phyloP scores from a whole-genome alignment of 441 rosid genomes.

The Gossypium davidsonii region DNA sequence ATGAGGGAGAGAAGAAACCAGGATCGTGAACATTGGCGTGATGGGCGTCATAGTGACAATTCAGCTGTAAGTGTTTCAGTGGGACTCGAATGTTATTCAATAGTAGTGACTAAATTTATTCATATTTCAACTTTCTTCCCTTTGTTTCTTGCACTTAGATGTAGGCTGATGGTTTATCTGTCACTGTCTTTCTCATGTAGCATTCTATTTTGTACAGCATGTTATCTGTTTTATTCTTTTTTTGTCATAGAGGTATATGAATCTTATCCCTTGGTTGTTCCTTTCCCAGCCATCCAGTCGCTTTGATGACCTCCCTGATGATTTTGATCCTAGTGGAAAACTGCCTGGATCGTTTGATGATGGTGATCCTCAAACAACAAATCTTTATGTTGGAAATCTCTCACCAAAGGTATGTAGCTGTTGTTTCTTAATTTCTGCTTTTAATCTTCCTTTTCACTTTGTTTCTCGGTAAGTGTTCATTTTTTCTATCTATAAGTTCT shows the following conservation, averaged over 20 bases:
- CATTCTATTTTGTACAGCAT: not conserved
- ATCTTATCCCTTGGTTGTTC: slow-evolving; percentile 12
- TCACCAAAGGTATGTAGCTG: slow-evolving; percentile 65
- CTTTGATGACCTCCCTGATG: slow-evolving; percentile 94
- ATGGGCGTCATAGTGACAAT: slow-evolving; percentile 58
- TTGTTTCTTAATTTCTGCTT: slow-evolving; percentile 12
- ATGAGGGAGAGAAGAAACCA: slow-evolving; percentile 93
- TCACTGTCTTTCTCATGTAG: not conserved
- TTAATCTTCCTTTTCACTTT: not conserved
- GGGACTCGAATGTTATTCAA: not conserved
- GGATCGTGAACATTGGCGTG: slow-evolving; percentile 87
- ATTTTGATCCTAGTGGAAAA: slow-evolving; percentile 97
- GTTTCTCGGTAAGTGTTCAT: slow-evolving; percentile 6
- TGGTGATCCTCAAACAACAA: slow-evolving; percentile 98
- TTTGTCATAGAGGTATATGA: slow-evolving; percentile 7
- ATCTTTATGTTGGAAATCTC: slow-evolving; percentile 97
- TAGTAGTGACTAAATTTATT: not conserved
- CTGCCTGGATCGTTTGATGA: slow-evolving; percentile 96
- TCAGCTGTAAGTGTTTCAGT: slow-evolving; percentile 46
- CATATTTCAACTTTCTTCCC: not conserved
- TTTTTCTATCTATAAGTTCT: not conserved
- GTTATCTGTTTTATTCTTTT: not conserved
- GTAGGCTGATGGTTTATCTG: not conserved
- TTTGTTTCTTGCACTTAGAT: slow-evolving; percentile 6
- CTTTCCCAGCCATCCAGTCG: slow-evolving; percentile 77